Evolutionary conservation across 1,139 yeast species (phyloP).

Genomic region (Yamadazyma friedrichii): DNA sequence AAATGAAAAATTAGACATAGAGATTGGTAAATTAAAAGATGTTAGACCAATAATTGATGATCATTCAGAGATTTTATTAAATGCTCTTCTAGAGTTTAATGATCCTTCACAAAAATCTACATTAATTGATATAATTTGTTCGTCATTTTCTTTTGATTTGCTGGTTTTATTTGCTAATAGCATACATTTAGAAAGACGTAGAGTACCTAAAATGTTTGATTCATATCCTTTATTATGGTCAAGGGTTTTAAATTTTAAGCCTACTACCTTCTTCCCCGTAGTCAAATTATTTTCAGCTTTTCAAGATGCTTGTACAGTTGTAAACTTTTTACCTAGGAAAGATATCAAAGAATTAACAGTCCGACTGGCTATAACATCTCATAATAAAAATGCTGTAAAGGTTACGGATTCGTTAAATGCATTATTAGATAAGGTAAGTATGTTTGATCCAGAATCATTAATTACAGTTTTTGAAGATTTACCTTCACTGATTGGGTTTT

Average conservation of each 20-base stretch:
- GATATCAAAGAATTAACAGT: conserved; percentile 19
- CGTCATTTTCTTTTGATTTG: conserved; percentile 56
- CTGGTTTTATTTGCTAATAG: conserved; percentile 55
- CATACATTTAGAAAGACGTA: conserved; percentile 35
- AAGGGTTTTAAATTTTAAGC: conserved; percentile 14
- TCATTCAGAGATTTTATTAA: conserved; percentile 10
- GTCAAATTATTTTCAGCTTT: conserved; percentile 28
- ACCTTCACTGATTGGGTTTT: conserved; percentile 49
- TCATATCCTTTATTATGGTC: conserved; percentile 51
- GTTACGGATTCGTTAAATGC: conserved; percentile 23
- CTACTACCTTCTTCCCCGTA: conserved; percentile 23
- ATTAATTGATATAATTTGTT: conserved; percentile 37
- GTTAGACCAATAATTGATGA: conserved; percentile 36
- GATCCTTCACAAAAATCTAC: neutral
- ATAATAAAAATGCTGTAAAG: conserved; percentile 28
- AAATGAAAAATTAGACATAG: conserved; percentile 10
- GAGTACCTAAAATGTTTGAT: conserved; percentile 41
- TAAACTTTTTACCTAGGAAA: conserved; percentile 32
- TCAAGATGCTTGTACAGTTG: conserved; percentile 41
- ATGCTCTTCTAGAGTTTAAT: neutral
- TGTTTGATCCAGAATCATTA: conserved; percentile 45
- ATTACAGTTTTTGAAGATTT: conserved; percentile 25
- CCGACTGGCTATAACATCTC: conserved; percentile 18
- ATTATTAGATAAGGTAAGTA: conserved; percentile 34
- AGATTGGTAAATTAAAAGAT: conserved; percentile 24